phyloP scores from a whole-genome alignment of 345 rosid genomes.

The Camelina sativa region DNA sequence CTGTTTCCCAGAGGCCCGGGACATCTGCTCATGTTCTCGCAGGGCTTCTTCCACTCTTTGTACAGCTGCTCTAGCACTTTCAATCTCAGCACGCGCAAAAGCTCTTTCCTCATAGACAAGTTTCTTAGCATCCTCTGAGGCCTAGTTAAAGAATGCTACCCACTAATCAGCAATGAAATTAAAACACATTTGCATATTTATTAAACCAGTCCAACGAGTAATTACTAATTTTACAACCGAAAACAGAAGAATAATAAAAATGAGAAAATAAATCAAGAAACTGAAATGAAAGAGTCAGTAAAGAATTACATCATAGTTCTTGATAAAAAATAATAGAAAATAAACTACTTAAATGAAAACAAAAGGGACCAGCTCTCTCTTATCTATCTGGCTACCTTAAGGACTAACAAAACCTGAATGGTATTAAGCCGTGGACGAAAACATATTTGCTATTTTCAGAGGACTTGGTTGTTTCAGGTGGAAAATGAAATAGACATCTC shows the following conservation, averaged over 20 bases:
- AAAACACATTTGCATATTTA: slow-evolving; percentile 8
- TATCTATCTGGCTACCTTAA: slow-evolving; percentile 8
- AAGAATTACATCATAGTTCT: background rate
- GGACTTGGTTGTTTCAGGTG: slow-evolving; percentile 6
- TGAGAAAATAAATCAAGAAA: background rate
- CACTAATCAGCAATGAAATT: slow-evolving; percentile 34
- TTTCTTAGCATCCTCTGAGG: slow-evolving; percentile 96
- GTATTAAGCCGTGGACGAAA: background rate
- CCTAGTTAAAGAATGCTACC: slow-evolving; percentile 51
- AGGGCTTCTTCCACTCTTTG: slow-evolving; percentile 97
- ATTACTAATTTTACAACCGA: background rate
- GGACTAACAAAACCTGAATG: background rate
- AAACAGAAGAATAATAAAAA: background rate
- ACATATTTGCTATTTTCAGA: background rate
- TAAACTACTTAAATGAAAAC: slow-evolving; percentile 7
- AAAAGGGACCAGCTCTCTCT: background rate
- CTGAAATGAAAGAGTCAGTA: background rate
- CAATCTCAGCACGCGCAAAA: slow-evolving; percentile 95
- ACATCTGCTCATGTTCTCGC: slow-evolving; percentile 77
- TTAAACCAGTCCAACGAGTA: background rate
- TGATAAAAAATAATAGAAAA: background rate
- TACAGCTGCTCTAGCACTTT: slow-evolving; percentile 95
- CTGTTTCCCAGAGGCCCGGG: slow-evolving; percentile 82
- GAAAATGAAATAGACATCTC: slow-evolving; percentile 6
- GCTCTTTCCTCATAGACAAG: slow-evolving; percentile 96